Percentiles rank a stretch among this genome's conserved stretches.
phyloP scores from a whole-genome alignment of 495 filamentous ascomycete species.

The Halenospora varia region DNA sequence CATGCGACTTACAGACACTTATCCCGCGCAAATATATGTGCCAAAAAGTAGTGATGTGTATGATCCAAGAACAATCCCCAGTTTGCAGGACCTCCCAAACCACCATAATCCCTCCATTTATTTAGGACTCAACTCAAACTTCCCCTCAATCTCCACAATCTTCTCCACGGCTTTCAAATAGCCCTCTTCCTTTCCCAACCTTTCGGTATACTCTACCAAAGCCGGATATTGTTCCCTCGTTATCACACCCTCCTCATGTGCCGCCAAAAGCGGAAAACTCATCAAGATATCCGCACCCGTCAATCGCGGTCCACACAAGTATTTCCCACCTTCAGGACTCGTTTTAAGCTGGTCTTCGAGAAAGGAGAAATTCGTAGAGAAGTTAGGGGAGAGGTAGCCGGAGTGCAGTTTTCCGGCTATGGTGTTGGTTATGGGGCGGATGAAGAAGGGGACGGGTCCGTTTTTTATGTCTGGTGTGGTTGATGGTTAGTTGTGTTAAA shows the following conservation, averaged over 20 bases:
- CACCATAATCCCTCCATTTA: background rate
- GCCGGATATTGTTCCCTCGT: conserved; percentile 52
- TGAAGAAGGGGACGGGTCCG: conserved; percentile 73
- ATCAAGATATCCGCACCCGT: conserved; percentile 80
- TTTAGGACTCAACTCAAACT: background rate
- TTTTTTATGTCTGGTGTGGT: conserved; percentile 43
- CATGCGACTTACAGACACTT: too few relatives aligned
- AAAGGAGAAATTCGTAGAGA: conserved; percentile 63
- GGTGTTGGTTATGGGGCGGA: conserved; percentile 67
- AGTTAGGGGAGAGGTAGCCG: conserved; percentile 58
- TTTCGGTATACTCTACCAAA: conserved; percentile 57
- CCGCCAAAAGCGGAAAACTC: conserved; percentile 65
- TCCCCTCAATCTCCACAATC: conserved; percentile 58
- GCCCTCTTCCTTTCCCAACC: conserved; percentile 55
- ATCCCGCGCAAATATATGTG: too few relatives aligned
- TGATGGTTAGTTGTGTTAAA: background rate
- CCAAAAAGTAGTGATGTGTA: too few relatives aligned
- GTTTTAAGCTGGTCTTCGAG: conserved; percentile 67
- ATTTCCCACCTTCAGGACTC: conserved; percentile 58
- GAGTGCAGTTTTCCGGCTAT: conserved; percentile 60
- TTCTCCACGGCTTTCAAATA: conserved; percentile 52
- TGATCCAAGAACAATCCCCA: too few relatives aligned
- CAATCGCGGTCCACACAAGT: conserved; percentile 66
- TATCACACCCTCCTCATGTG: conserved; percentile 35
- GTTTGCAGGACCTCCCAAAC: too few relatives aligned